phyloP scores from a whole-genome alignment of 371 early-diverging fungal genomes.

The Rhizopus sp. region DNA sequence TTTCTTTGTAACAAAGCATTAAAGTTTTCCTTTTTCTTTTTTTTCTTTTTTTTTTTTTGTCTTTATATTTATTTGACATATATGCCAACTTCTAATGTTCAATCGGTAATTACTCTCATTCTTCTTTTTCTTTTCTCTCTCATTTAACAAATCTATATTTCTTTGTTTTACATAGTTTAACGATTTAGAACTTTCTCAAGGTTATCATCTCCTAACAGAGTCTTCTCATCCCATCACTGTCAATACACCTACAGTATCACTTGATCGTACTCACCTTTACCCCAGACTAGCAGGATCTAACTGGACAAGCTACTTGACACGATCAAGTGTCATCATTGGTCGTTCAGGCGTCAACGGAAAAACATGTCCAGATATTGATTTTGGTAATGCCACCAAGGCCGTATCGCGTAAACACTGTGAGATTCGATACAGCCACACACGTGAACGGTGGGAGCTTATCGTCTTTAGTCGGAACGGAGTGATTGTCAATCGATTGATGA shows the following conservation, averaged over 20 bases:
- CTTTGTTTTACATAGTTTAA: conserved; percentile 22
- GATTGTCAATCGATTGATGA: conserved; percentile 34
- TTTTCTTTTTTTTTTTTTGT: no score
- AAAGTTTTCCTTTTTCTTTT: no score
- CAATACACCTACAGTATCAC: conserved; percentile 28
- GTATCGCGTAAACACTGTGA: conserved; percentile 50
- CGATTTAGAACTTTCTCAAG: conserved; percentile 27
- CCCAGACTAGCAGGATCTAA: conserved; percentile 44
- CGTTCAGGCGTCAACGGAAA: conserved; percentile 22
- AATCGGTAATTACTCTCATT: no score
- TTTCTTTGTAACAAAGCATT: no score
- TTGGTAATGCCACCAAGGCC: conserved; percentile 32
- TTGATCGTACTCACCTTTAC: conserved; percentile 31
- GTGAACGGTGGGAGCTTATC: conserved; percentile 40
- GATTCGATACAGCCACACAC: conserved; percentile 28
- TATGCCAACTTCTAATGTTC: no score
- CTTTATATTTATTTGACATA: no score
- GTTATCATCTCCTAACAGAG: conserved; percentile 32
- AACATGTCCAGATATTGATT: conserved; percentile 30
- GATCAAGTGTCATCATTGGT: conserved; percentile 32
- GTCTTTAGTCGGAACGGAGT: conserved; percentile 47
- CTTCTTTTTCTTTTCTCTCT: no score
- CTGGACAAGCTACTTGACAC: conserved; percentile 48
- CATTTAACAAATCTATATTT: no score
- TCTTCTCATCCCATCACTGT: conserved; percentile 32